Base-by-base conservation (phyloP, 306 rosid genomes). In the Psophocarpus tetragonolobus region DNA sequence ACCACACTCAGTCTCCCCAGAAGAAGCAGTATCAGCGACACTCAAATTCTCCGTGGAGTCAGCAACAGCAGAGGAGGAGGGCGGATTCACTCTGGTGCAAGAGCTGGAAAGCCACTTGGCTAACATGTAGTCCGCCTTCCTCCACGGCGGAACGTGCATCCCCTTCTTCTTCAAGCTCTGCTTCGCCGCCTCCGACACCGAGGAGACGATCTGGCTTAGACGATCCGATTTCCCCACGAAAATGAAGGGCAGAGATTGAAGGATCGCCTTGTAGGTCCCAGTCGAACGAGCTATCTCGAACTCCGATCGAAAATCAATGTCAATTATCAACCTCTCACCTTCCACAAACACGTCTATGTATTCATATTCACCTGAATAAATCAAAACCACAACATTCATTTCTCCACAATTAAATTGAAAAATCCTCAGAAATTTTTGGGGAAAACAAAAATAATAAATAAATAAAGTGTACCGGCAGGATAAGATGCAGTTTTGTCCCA, bases 71-170 rank as follows among this genome's bases (percentile, higher is more conserved):
- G 85, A 42, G 17, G 75, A 30, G 21, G 75, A 69, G 9, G 78
- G 81, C 64, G 75, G 77, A 30, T 61, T 63, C 27, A 56, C 80
- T 75, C 92, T 84, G 35, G 85, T 79, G 20, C 87, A 83, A 3
- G 96, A 33, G 13, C 90, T 12, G 39, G 99, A 95, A 73, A 92
- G 90, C 99, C 99, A 96, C 78, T 96, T 96, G 39, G 98, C 97
- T 6, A 84, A 73, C 90, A 91, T 91, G 81, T 96, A 96, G 78
- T 96, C 98, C 13, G 96, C 90, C 64, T 90, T 90, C 69, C 99
- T 84, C 99, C 99, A 96, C 13, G 99, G 99, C 65, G 99, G 99
- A 50, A 96, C 76, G 54, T 86, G 99, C 99, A 96, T 92, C 3
- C 98, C 99, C 60, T 96, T 96, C 96, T 88, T 96, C 90, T 95